Base-by-base conservation (phyloP, 257 asterid species). In the Solanum chiquidenum region DNA sequence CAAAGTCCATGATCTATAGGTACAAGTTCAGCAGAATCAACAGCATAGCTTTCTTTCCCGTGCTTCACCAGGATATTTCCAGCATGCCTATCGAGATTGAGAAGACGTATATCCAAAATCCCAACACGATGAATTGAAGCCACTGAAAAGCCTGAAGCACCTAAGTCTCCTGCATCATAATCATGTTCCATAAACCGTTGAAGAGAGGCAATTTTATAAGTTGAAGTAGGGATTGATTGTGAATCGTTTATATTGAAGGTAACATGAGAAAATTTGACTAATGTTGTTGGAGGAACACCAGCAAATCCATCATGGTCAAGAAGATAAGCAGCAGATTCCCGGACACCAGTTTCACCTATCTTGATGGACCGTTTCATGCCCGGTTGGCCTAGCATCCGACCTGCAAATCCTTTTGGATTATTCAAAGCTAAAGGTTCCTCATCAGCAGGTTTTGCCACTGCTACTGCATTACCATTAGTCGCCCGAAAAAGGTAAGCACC, bases 1-100 rank as follows among this genome's bases (percentile, higher is more conserved):
- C 98, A 96, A 88, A 94, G 95, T 34, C 99, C 99, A 88, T 97
- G 99, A 87, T 97, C 99, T 58, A 97, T 97, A 5, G 99, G 98
- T 73, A 97, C 94, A 20, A 97, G 96, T 94, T 95, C 98, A 8
- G 97, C 93, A 16, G 90, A 90, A 40, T 92, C 95, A 60, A 87
- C 89, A 23, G 89, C 93, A 83, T 89, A 92, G 79, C 90, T 88
- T 84, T 90, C 98, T 40, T 84, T 86, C 60, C 92, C 94, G 11
- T 90, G 94, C 92, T 90, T 94, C 91, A 97, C 98, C 9, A 96
- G 93, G 88, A 97, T 93, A 86, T 97, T 97, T 71, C 99, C 99
- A 0, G 98, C 98, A 83, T 97, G 99, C 88, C 99, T 94, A 62
- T 95, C 99, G 11, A 97, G 98, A 90, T 95, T 97, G 93, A 97